phyloP scores from a whole-genome alignment of 148 eudicot genomes.

The Hydrangea macrophylla region DNA sequence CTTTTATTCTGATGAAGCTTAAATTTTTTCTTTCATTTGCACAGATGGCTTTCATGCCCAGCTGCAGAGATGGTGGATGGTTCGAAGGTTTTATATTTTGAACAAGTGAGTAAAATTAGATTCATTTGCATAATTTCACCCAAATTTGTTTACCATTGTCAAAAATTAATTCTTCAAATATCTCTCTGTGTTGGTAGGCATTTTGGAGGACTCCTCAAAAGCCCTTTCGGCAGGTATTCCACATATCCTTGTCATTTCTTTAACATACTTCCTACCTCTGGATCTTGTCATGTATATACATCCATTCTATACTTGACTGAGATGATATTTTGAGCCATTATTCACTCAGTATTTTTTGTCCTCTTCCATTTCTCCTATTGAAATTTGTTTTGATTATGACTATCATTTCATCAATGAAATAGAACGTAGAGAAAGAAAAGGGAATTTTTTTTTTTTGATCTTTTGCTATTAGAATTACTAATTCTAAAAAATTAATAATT shows the following conservation, averaged over 20 bases:
- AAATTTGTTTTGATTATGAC: background rate
- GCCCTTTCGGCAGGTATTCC: slow-evolving; percentile 88
- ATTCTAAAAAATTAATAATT: no score
- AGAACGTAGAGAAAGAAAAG: background rate
- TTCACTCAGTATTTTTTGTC: background rate
- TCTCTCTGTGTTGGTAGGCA: slow-evolving; percentile 54
- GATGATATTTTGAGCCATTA: background rate
- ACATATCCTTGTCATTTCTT: background rate
- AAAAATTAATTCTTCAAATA: slow-evolving; percentile 2
- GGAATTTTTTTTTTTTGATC: background rate
- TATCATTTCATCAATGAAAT: slow-evolving; percentile 2
- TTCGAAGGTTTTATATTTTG: slow-evolving; percentile 78
- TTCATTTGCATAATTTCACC: background rate
- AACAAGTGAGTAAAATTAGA: slow-evolving; percentile 49
- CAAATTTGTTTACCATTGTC: slow-evolving; percentile 1
- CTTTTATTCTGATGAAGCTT: background rate
- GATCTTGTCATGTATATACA: background rate
- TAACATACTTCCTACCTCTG: background rate
- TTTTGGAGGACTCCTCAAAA: slow-evolving; percentile 97
- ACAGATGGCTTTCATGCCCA: slow-evolving; percentile 87
- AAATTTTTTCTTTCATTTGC: slow-evolving; percentile 2
- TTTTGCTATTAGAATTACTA: no score
- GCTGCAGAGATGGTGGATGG: slow-evolving; percentile 98
- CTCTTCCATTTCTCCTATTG: background rate
- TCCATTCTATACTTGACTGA: background rate